Evolutionary conservation across 139 green algal genomes (phyloP), one percentile per base, ranked within the genome.

Genomic region (Picochlorum sp.): DNA sequence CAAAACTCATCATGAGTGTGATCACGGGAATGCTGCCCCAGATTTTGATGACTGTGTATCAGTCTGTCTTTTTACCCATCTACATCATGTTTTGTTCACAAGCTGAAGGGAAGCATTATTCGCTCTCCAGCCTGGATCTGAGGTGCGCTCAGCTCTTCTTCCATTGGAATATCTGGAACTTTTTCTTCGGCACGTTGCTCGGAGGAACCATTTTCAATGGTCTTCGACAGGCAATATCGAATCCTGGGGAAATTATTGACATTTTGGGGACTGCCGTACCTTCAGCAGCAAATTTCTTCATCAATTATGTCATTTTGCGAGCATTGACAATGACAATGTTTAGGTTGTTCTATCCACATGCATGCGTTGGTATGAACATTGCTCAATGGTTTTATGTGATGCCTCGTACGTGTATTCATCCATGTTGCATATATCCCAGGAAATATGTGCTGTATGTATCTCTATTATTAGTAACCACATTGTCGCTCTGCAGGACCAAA

Each of bases 21-120:
- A 76, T 90, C 47, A 83, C 81, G 1, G 83, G 73, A 45, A 84
- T 79, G 79, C 47, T 91, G 61, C 85, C 85, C 6, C 45, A 70
- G 14, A 65, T 92, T 63, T 76, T 92, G 62, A 71, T 92, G 20
- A 79, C 61, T 32, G 65, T 90, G 47, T 92, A 78, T 73, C 84
- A 91, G 61, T 74, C 72, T 57, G 71, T 90, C 21, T 75, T 66
- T 11, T 14, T 66, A 8, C 61, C 61, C 57, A 26, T 66, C 6
- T 41, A 44, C n/a, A 26, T 66, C 14, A 49, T 49, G 14, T 66
- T 32, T 38, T 66, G 61, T 55, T 28, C 61, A 26, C 30, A 52
- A 38, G 47, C 49, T 11, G 61, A 66, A 44, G 23, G n/a, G 13
- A 28, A 23, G 47, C 61, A 66, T 66, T 15, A 63, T 3, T 59